These are phyloP conservation scores for Stephania yunnanensis DNA, from an alignment of 164 flowering plant genomes.

Conservation along the genomic window DNA sequence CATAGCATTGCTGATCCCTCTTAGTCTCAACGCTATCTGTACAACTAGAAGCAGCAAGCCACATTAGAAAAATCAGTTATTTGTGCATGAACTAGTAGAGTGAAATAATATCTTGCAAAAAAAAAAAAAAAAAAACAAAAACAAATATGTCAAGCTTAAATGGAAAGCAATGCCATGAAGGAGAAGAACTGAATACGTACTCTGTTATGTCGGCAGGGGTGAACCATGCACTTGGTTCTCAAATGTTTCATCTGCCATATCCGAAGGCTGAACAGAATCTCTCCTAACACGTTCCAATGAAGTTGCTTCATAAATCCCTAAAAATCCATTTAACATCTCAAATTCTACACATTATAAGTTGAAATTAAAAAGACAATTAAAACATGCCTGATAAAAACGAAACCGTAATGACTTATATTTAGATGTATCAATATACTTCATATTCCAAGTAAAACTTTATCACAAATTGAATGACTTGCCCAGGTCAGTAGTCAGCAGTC, in stretches of 20 bases:
- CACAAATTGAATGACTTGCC: not conserved
- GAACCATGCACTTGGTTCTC: slow-evolving; percentile 47
- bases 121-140: not conserved
- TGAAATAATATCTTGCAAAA: not conserved
- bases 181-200: slow-evolving; percentile 15
- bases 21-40: not conserved
- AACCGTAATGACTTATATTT: no score
- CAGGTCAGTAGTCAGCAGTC: not conserved
- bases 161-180: not conserved
- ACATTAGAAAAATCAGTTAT: no score
- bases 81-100: not conserved
- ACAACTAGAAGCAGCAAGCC: not conserved
- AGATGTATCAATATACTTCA: no score
- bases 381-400: no score
- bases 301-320: slow-evolving; percentile 88
- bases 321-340: not conserved
- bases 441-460: no score
- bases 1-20: not conserved
- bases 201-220: slow-evolving; percentile 52
- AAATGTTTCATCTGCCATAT: slow-evolving; percentile 38
- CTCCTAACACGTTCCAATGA: slow-evolving; percentile 66
- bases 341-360: not conserved
- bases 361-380: not conserved
- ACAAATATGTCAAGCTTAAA: not conserved
- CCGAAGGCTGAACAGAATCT: slow-evolving; percentile 39